A percentile compares a stretch with the other conserved stretches of the same genome.
These are phyloP conservation scores for Colletotrichum sp. DNA, from an alignment of 2,329 filamentous ascomycete species.

Conservation along the genomic window DNA sequence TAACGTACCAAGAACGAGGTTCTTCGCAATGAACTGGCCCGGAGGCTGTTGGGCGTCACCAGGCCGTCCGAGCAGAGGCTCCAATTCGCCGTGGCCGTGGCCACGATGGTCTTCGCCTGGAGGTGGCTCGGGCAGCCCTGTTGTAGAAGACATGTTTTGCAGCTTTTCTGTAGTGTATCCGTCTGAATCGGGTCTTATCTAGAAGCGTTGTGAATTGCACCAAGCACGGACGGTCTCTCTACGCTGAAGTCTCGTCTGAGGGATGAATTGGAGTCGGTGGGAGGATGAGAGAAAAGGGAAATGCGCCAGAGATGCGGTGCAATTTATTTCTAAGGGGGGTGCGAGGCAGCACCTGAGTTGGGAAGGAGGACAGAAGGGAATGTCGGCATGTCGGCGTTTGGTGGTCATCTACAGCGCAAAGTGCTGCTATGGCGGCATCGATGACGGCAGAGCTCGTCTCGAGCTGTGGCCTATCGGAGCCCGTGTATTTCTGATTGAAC, in stretches of 20 bases:
- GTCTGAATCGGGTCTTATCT: not conserved
- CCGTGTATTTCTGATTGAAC: constrained; percentile 13
- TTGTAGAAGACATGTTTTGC: constrained; percentile 69
- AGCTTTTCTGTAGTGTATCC: not conserved
- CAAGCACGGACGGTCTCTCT: not conserved
- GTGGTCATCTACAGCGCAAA: not conserved
- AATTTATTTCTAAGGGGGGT: not conserved
- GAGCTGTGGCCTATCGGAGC: constrained; percentile 16
- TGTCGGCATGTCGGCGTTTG: not conserved
- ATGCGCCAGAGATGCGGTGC: not conserved
- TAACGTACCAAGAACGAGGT: constrained; percentile 74
- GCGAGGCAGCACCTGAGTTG: not conserved
- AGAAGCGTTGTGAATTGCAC: not conserved
- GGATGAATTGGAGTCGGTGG: not conserved
- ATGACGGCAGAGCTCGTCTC: constrained; percentile 18
- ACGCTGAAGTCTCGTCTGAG: not conserved
- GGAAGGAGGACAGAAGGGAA: not conserved
- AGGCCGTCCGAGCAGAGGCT: constrained; percentile 56
- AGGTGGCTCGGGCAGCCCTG: constrained; percentile 64
- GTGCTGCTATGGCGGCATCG: constrained; percentile 15
- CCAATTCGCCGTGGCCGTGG: constrained; percentile 37
- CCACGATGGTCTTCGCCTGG: constrained; percentile 27
- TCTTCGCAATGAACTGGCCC: constrained; percentile 67
- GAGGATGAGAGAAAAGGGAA: not conserved
- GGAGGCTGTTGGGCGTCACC: constrained; percentile 77